A percentile compares a stretch with the other conserved stretches of the same genome.
Conservation (phyloP, 1,139 yeast species). For the Hyphopichia buzzinii region DNA sequence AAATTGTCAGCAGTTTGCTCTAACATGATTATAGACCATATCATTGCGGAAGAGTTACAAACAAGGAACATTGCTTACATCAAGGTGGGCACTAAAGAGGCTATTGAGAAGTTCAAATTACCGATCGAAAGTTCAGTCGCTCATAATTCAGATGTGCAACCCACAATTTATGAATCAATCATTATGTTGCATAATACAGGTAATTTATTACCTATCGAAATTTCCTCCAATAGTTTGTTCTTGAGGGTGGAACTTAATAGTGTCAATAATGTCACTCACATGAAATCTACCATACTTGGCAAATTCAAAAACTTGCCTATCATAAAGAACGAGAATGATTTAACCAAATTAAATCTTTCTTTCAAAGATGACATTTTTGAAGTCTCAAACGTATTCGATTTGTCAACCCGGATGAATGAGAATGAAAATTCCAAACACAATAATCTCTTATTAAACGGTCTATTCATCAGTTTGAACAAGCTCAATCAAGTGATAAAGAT, state of each 20-base stretch:
- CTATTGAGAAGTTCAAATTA: conserved; percentile 1
- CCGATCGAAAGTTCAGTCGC: not conserved
- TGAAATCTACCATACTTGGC: conserved; percentile 31
- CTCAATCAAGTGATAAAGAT: conserved; percentile 33
- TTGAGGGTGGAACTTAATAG: conserved; percentile 29
- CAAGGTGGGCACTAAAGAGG: conserved; percentile 15
- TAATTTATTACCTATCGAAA: conserved; percentile 32
- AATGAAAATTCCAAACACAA: conserved; percentile 4
- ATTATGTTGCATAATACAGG: conserved; percentile 35
- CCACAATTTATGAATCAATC: conserved; percentile 25
- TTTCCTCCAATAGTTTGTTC: conserved; percentile 37
- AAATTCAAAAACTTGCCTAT: conserved; percentile 25
- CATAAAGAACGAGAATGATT: conserved; percentile 13
- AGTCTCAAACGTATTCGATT: conserved; percentile 25
- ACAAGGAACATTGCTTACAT: conserved; percentile 37
- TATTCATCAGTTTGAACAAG: conserved; percentile 31
- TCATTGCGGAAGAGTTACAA: conserved; percentile 60
- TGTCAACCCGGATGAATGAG: conserved; percentile 22
- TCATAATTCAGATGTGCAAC: not conserved
- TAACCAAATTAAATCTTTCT: conserved; percentile 18
- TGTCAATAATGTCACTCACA: conserved; percentile 19
- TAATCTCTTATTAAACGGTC: conserved; percentile 18
- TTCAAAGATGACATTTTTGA: conserved; percentile 26
- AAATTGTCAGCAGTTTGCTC: conserved; percentile 52
- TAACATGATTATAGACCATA: conserved; percentile 60